Evolutionary conservation across 2,329 filamentous ascomycete genomes (phyloP), one percentile per base, ranked within the genome.

Genomic region (Cercospora zeae-maydis): DNA sequence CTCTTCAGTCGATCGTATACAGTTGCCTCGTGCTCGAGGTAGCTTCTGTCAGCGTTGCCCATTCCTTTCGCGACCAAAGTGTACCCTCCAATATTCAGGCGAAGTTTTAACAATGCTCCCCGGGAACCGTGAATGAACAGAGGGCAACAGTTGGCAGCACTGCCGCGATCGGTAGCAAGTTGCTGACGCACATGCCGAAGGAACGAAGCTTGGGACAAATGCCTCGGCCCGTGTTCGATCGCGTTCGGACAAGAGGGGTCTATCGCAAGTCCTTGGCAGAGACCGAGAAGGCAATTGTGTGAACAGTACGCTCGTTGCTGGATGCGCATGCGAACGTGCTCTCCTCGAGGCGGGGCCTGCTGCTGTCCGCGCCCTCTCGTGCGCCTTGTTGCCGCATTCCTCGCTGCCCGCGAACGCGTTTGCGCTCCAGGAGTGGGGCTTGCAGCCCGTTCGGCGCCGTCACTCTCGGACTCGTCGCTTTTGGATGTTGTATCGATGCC

Each of bases 21-120:
- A 31, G 51, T 54, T 31, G 24, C 51, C 31, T 54, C 51, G 51
- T 54, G 51, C 51, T 31, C 51, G 24, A 54, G 51, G 31, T 54
- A 54, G 51, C 51, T 54, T 31, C 31, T 54, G 51, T 54, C 6
- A 34, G 24, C 27, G 31, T 54, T 19, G 24, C n/a, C 51, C 51
- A 55, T 55, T 55, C 52, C 52, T 55, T 55, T 55, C 30, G 52
- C 52, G 52, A 55, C 52, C 10, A 55, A 55, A 2, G 52, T 55
- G 13, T 55, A 55, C 9, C 52, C 52, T 55, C 52, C 36, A 9
- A 19, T 19, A n/a, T 39, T 19, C n/a, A 39, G 36, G 6, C 36
- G 36, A 19, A 39, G 4, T 39, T 39, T 39, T 19, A 39, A 10
- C n/a, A 39, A 16, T 39, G 36, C 36, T 39, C n/a, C 36, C n/a